Base-by-base conservation (phyloP, 305 asterid genomes). In the Stenogyne calaminthoides region DNA sequence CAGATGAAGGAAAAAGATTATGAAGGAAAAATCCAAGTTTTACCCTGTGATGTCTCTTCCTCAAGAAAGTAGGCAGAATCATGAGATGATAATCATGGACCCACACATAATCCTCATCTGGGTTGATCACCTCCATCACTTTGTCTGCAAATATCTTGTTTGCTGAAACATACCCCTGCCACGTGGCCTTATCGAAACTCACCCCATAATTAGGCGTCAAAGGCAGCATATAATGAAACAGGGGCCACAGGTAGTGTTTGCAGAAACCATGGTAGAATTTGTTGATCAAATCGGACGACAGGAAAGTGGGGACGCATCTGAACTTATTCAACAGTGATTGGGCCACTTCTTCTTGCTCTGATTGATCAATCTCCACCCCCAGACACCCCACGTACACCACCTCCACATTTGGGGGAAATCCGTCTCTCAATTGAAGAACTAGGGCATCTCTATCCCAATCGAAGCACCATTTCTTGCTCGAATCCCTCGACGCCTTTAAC, bases 31-130 rank as follows among this genome's bases (percentile, higher is more conserved):
- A 92, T 0, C 96, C 98, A 64, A 92, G 81, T 82, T 84, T 90
- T 55, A 90, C 80, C 54, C 96, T 73, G 70, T 74, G 79, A 46
- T 68, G 80, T 9, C 87, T 87, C 76, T 83, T 90, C 82, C 98
- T 82, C 80, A 92, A 81, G 86, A 92, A 82, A 75, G 98, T 90
- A 20, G 98, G 98, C 19, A 92, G 68, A 19, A 90, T 29, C 96
- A 92, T 90, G 34, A 92, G 88, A 57, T 92, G 98, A 72, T 92
- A 92, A 72, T 92, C 98, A 68, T 90, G 98, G 0, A 92, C 72
- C 96, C 97, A 92, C 6, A 92, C 92, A 71, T 60, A 92, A 75
- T 92, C 98, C 47, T 88, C 96, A 34, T 88, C 97, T 0, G 90
- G 94, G 57, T 87, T 88, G 42, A 86, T 81, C 47, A 92, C 92